Evolutionary conservation across 2,329 filamentous ascomycete genomes (phyloP).

Genomic region (Trichoderma sp.): DNA sequence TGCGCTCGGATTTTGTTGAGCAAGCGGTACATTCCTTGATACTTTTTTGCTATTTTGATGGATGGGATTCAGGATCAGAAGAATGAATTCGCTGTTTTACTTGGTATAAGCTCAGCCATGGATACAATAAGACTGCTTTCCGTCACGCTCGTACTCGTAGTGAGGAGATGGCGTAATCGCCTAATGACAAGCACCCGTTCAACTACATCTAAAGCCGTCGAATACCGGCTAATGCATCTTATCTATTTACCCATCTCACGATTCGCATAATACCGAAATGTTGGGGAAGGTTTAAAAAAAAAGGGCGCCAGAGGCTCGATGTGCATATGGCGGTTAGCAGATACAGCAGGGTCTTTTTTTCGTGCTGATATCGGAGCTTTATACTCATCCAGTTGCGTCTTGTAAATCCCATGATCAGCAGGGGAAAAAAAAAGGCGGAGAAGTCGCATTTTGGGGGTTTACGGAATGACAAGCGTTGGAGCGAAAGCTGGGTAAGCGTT

Average conservation of each 20-base stretch:
- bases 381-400: background rate
- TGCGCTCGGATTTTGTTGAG: background rate
- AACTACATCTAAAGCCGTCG: background rate
- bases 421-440: background rate
- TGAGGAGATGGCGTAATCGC: background rate
- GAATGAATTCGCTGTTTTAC: background rate
- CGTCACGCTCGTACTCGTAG: background rate
- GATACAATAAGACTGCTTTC: background rate
- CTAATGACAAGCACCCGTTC: background rate
- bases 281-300: background rate
- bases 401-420: background rate
- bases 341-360: background rate
- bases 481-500: background rate
- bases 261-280: background rate
- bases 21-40: constrained; percentile 8
- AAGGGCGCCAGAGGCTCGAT: background rate
- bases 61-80: background rate
- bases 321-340: background rate
- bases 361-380: background rate
- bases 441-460: background rate
- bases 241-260: background rate
- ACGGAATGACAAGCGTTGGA: background rate
- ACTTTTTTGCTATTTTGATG: background rate
- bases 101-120: background rate
- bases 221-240: background rate